A percentile compares a stretch with the other conserved stretches of the same genome.
Evolutionary conservation across 495 filamentous ascomycete genomes (phyloP).

Genomic region (Aspergillus affinis): DNA sequence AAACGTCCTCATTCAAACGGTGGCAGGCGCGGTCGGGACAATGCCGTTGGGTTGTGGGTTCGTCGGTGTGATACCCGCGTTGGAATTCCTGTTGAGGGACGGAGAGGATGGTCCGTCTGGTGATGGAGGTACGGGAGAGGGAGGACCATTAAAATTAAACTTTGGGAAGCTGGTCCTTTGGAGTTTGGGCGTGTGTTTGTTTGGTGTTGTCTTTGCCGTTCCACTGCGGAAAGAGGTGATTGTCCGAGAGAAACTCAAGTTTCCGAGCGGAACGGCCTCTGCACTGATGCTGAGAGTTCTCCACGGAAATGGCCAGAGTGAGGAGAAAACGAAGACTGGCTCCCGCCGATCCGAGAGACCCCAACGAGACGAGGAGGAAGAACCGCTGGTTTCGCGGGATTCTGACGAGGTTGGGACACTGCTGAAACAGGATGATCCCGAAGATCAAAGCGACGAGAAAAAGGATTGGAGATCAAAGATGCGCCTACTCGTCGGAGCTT

Average conservation of each 20-base stretch:
- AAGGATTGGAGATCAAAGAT: constrained; percentile 65
- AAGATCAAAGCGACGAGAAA: constrained; percentile 33
- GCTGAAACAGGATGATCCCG: constrained; percentile 25
- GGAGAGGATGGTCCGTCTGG: constrained; percentile 59
- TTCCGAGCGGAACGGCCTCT: constrained; percentile 93
- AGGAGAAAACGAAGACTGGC: constrained; percentile 24
- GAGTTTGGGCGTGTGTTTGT: constrained; percentile 89
- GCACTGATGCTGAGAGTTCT: constrained; percentile 88
- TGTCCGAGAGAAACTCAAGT: constrained; percentile 85
- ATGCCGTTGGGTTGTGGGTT: constrained; percentile 98
- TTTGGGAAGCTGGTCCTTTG: constrained; percentile 80
- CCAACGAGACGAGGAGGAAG: constrained; percentile 18
- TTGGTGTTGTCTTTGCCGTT: constrained; percentile 94
- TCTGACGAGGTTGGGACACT: constrained; percentile 22
- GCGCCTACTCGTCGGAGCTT: constrained; percentile 57
- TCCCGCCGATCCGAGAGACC: constrained; percentile 14
- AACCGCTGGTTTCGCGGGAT: constrained; percentile 10
- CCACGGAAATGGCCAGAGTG: constrained; percentile 59
- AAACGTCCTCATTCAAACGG: constrained; percentile 96
- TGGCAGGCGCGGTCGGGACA: constrained; percentile 90
- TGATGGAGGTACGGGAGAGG: constrained; percentile 56
- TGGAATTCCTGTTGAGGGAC: constrained; percentile 77
- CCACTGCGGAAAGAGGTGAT: constrained; percentile 86
- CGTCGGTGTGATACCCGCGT: constrained; percentile 87
- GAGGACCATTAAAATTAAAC: constrained; percentile 69